These are phyloP conservation scores for Aurantiochytrium sp. DNA, from an alignment of 108 stramenopile species.

Conservation along the genomic window DNA sequence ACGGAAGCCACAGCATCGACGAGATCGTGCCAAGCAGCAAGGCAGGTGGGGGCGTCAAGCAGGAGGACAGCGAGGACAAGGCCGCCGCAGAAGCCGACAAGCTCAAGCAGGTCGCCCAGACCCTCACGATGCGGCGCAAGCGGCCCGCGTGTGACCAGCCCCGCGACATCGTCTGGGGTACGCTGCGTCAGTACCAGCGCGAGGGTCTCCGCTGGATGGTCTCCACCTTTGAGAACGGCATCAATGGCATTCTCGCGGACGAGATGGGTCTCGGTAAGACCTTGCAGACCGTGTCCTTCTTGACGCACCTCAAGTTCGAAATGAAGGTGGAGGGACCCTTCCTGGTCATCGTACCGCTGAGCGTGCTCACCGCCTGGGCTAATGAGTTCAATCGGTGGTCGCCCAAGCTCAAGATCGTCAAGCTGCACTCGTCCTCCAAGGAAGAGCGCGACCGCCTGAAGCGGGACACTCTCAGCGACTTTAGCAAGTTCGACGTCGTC, in stretches of 20 bases:
- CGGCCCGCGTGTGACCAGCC: not conserved
- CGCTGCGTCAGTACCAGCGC: slow-evolving; percentile 62
- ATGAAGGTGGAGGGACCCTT: slow-evolving; percentile 84
- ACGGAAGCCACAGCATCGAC: not conserved
- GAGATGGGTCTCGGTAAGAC: slow-evolving; percentile 84
- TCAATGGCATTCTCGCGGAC: slow-evolving; percentile 79
- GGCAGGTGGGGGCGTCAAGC: too few species aligned
- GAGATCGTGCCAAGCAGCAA: not conserved
- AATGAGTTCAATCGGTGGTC: slow-evolving; percentile 94
- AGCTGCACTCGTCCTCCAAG: slow-evolving; percentile 63
- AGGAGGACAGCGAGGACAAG: not conserved
- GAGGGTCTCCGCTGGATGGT: slow-evolving; percentile 78
- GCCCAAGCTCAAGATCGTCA: slow-evolving; percentile 73
- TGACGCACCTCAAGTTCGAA: slow-evolving; percentile 72
- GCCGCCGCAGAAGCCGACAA: not conserved
- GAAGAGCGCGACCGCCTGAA: slow-evolving; percentile 45
- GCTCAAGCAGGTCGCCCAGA: not conserved
- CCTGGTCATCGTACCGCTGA: slow-evolving; percentile 93
- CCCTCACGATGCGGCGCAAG: not conserved
- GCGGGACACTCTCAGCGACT: slow-evolving; percentile 50
- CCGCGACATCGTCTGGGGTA: slow-evolving; percentile 32
- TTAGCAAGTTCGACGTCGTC: slow-evolving; percentile 62
- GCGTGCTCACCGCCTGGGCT: slow-evolving; percentile 96
- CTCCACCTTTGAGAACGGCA: slow-evolving; percentile 82
- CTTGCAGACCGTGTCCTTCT: slow-evolving; percentile 78